These are phyloP conservation scores for Tricholoma flavovirens DNA, from an alignment of 768 basidiomycete species.

Conservation along the genomic window DNA sequence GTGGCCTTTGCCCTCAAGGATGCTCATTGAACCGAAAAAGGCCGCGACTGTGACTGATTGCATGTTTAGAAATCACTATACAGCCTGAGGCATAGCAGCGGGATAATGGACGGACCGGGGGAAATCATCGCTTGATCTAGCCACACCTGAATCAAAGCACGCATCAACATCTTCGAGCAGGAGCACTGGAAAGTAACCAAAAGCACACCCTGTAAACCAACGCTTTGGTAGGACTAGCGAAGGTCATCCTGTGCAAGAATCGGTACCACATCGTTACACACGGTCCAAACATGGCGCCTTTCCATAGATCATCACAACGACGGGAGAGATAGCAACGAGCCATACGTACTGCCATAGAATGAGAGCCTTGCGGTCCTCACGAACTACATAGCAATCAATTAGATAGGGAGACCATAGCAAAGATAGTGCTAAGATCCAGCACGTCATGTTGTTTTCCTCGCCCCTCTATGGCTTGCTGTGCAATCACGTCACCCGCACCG, in stretches of 20 bases:
- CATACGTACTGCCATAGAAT: too few relatives aligned
- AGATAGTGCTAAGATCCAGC: neutral
- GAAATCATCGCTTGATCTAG: slow-evolving; percentile 78
- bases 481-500: slow-evolving; percentile 72
- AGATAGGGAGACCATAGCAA: too few relatives aligned
- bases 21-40: slow-evolving; percentile 69
- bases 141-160: slow-evolving; percentile 48
- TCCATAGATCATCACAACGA: neutral
- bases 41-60: slow-evolving; percentile 38
- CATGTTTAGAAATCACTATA: neutral
- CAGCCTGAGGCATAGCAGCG: neutral
- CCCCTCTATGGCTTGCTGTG: slow-evolving; percentile 79
- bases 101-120: slow-evolving; percentile 40
- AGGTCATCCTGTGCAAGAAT: slow-evolving; percentile 64
- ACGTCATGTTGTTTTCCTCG: slow-evolving; percentile 74
- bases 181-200: neutral
- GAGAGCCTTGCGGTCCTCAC: too few relatives aligned
- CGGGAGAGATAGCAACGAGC: too few relatives aligned
- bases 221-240: slow-evolving; percentile 52
- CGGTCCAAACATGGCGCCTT: slow-evolving; percentile 77
- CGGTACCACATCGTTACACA: slow-evolving; percentile 79
- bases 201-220: slow-evolving; percentile 57
- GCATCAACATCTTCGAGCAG: neutral
- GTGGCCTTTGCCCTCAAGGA: slow-evolving; percentile 67
- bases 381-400: too few relatives aligned